A percentile compares a stretch with the other conserved stretches of the same genome.
These are phyloP conservation scores for Kwoniella shandongensis DNA, from an alignment of 768 basidiomycete species.

Conservation along the genomic window DNA sequence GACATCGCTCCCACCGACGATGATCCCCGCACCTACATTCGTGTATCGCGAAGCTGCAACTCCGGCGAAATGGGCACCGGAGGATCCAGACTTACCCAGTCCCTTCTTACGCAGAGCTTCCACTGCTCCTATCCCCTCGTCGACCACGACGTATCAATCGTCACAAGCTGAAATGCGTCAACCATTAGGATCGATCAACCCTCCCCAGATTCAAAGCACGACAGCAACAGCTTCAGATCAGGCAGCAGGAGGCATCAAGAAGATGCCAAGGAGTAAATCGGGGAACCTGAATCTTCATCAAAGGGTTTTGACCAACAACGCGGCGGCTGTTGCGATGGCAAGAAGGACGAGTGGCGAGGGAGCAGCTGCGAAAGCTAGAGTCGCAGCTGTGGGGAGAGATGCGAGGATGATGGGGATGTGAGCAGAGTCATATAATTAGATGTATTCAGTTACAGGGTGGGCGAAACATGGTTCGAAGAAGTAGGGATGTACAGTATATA, in stretches of 20 bases:
- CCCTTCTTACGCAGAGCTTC: slow-evolving; percentile 43
- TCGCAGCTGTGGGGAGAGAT: slow-evolving; percentile 9
- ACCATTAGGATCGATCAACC: slow-evolving; percentile 32
- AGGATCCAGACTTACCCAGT: slow-evolving; percentile 48
- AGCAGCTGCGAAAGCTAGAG: slow-evolving; percentile 15
- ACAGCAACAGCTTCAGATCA: neutral
- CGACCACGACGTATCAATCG: neutral
- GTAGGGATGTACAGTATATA: too few relatives aligned
- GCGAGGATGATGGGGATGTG: slow-evolving; percentile 4
- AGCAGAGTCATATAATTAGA: neutral
- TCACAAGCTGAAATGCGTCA: slow-evolving; percentile 8
- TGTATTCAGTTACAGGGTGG: too few relatives aligned
- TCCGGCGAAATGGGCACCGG: slow-evolving; percentile 49
- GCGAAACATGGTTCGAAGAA: too few relatives aligned
- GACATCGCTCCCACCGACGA: slow-evolving; percentile 24
- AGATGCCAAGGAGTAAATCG: slow-evolving; percentile 32
- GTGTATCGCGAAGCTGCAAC: slow-evolving; percentile 46
- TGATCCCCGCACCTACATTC: slow-evolving; percentile 39
- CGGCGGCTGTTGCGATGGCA: slow-evolving; percentile 10
- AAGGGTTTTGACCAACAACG: slow-evolving; percentile 35
- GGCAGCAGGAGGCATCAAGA: neutral
- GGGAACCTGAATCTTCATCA: slow-evolving; percentile 40
- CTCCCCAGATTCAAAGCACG: slow-evolving; percentile 1
- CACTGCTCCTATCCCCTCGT: slow-evolving; percentile 8
- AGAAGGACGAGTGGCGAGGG: slow-evolving; percentile 23